Evolutionary conservation across 306 rosid species (phyloP), one percentile per base, ranked within the genome.

Genomic region (Carpinus viminea): DNA sequence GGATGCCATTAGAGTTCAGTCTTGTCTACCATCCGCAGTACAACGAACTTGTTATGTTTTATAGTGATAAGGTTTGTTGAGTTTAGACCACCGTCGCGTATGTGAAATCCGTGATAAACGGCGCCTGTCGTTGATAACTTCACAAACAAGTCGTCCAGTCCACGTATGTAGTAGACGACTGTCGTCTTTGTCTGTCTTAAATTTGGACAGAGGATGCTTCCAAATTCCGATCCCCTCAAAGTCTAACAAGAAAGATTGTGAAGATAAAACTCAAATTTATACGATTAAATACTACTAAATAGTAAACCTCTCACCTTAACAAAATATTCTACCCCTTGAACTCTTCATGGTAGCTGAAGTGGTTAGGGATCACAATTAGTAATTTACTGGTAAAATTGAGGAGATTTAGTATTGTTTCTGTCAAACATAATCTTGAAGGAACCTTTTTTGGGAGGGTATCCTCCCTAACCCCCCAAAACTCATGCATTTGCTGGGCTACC

Each of bases 1-100:
- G 24, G 88, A 85, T 50, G 89, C 88, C 94, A 94, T 82, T 55
- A 41, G 50, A 76, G 70, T 9, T 13, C 34, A 41, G 70, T 8
- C 24, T 56, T 21, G 52, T 43, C 4, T 64, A 72, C 18, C 70
- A 36, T 9, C 53, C 28, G 2, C 68, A 9, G 28, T 57, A 18
- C 74, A 13, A 57, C 80, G 16, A 64, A 57, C 64, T 20, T 26
- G 0, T 47, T 8, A 2, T 16, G 12, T 52, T 4, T 52, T 55
- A 36, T 56, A 4, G 34, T 5, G 74, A 73, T 70, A 72, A 34
- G 17, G 15, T 38, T 3, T 5, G 12, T n/a, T 36, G 11, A 28
- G 20, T 53, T 17, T 53, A 53, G 21, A 53, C 24, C 17, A 53
- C 59, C 9, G 21, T 53, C 4, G 59, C 11, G 3, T 48, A 48